Evolutionary conservation across 2,329 filamentous ascomycete genomes (phyloP).

Genomic region (Cladosporium colombiae): DNA sequence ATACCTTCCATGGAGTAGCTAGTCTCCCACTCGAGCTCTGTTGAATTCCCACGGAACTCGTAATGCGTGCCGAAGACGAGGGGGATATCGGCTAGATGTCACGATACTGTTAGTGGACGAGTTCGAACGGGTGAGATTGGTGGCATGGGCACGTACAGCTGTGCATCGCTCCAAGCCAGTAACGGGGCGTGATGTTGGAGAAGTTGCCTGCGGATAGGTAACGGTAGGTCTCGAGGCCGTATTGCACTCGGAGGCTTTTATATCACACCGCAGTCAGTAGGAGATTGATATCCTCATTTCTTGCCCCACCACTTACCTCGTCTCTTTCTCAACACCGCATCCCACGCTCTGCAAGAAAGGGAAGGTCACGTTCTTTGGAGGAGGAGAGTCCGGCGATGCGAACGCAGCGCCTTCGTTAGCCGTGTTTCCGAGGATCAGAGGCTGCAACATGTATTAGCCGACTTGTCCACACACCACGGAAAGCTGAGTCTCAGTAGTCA

Average conservation of each 20-base stretch:
- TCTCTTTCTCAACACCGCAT: background rate
- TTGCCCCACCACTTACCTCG: background rate
- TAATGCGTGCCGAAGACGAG: conserved; percentile 43
- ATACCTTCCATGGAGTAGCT: conserved; percentile 38
- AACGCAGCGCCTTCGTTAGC: conserved; percentile 28
- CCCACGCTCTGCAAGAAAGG: background rate
- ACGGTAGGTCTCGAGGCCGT: conserved; percentile 38
- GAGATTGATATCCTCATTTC: background rate
- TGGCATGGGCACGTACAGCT: conserved; percentile 5
- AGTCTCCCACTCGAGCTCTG: conserved; percentile 29
- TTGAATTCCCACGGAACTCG: conserved; percentile 27
- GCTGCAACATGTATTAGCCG: conserved; percentile 2
- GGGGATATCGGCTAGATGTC: conserved; percentile 35
- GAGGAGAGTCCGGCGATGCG: conserved; percentile 20
- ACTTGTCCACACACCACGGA: background rate
- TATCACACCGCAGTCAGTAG: background rate
- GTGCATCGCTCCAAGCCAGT: conserved; percentile 47
- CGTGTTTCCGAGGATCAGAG: conserved; percentile 25
- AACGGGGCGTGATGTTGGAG: conserved; percentile 41
- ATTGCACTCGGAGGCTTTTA: background rate
- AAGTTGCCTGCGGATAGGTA: conserved; percentile 45
- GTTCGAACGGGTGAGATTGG: background rate
- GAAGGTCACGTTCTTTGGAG: background rate
- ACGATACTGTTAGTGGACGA: background rate
- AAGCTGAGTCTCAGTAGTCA: background rate